Conservation (phyloP, 495 filamentous ascomycete species). For the Chaetomium fimeti region DNA sequence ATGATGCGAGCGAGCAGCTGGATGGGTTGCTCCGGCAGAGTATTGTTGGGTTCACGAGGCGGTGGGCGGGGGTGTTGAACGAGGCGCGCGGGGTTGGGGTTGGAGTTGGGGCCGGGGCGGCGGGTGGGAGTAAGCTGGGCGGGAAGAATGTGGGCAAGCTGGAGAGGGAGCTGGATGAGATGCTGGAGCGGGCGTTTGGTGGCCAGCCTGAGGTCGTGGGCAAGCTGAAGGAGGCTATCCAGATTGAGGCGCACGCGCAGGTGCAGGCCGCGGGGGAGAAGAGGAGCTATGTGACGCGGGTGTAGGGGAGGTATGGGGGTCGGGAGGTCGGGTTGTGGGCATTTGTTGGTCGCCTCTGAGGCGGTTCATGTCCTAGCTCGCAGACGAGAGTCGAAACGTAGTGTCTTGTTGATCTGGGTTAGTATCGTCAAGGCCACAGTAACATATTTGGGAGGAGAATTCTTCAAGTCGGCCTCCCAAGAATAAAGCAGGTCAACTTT, state of each 20-base stretch:
- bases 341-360: too few species aligned
- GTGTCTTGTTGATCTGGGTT: too few species aligned
- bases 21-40: constrained; percentile 73
- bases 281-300: constrained; percentile 19
- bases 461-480: too few species aligned
- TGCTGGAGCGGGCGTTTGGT: constrained; percentile 46
- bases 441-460: too few species aligned
- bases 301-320: not conserved
- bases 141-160: constrained; percentile 41
- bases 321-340: too few species aligned
- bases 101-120: not conserved
- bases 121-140: constrained; percentile 31
- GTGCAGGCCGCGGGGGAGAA: constrained; percentile 23
- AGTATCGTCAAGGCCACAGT: too few species aligned
- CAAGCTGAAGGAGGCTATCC: constrained; percentile 52
- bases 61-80: constrained; percentile 50
- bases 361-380: too few species aligned
- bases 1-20: constrained; percentile 76
- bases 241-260: constrained; percentile 44
- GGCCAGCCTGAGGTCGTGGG: constrained; percentile 49
- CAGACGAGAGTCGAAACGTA: too few species aligned
- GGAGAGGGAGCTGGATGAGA: constrained; percentile 50
- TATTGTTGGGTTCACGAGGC: constrained; percentile 76
- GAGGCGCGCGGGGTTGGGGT: constrained; percentile 29
- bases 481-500: too few species aligned